These are phyloP conservation scores for Phytopythium cucurbitacearum DNA, from an alignment of 352 stramenopile species.

Conservation along the genomic window DNA sequence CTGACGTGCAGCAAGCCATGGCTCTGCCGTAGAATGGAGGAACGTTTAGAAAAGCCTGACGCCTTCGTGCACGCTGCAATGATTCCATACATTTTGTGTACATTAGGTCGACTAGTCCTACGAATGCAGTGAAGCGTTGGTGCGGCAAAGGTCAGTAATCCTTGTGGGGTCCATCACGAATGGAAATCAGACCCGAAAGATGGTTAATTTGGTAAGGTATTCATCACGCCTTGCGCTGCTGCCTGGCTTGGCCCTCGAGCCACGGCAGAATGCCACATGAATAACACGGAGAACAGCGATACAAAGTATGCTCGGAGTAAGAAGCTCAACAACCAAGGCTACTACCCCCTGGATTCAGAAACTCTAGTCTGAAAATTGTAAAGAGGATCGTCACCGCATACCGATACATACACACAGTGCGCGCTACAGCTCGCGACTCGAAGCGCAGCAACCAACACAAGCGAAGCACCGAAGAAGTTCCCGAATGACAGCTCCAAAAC, in stretches of 20 bases:
- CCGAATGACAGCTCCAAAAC: too few relatives aligned
- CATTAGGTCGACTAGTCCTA: not conserved
- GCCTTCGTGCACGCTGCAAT: conserved; percentile 11
- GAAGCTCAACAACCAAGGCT: conserved; percentile 74
- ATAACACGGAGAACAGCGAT: conserved; percentile 2
- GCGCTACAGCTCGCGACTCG: too few relatives aligned
- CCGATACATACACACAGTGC: conserved; percentile 9
- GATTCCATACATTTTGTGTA: not conserved
- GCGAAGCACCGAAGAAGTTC: too few relatives aligned
- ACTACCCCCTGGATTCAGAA: conserved; percentile 88
- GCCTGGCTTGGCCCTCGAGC: not conserved
- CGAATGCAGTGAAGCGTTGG: conserved; percentile 5
- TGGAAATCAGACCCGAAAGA: conserved; percentile 91
- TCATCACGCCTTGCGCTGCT: conserved; percentile 59
- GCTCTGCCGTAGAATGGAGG: conserved; percentile 27
- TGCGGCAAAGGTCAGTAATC: conserved; percentile 72
- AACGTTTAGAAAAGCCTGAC: not conserved
- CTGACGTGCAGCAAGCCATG: conserved; percentile 64
- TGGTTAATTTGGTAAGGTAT: conserved; percentile 80
- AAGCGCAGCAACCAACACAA: too few relatives aligned
- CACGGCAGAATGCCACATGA: not conserved
- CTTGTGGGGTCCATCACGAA: conserved; percentile 73
- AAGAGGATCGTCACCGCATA: conserved; percentile 79
- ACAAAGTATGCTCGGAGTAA: conserved; percentile 68
- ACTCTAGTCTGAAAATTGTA: conserved; percentile 91